phyloP scores from a whole-genome alignment of 164 flowering plant genomes.

The Sextonia rubra region DNA sequence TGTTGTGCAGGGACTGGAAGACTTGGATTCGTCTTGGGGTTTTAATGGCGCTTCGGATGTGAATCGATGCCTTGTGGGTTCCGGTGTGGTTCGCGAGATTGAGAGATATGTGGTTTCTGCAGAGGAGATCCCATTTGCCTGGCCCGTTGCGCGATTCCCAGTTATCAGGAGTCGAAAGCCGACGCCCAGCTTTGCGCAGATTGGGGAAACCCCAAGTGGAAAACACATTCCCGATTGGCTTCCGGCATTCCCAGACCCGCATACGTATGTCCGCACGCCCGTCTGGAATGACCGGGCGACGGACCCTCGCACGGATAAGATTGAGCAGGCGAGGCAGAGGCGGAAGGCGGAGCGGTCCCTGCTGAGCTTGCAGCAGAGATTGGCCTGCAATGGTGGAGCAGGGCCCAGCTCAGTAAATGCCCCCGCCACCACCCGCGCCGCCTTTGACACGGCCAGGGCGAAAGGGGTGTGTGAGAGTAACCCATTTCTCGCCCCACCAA shows the following conservation, averaged over 20 bases:
- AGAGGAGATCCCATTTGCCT: conserved; percentile 75
- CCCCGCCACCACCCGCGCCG: conserved; percentile 1
- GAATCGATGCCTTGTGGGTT: conserved; percentile 37
- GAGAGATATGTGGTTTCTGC: conserved; percentile 32
- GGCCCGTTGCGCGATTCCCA: conserved; percentile 67
- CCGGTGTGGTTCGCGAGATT: conserved; percentile 52
- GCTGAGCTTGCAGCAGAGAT: conserved; percentile 80
- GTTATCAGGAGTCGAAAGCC: conserved; percentile 28
- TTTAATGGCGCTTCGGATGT: conserved; percentile 63
- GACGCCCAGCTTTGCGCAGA: conserved; percentile 61
- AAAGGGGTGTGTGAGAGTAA: conserved; percentile 27
- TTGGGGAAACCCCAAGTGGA: conserved; percentile 59
- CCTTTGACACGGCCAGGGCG: conserved; percentile 12
- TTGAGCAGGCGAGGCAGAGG: conserved; percentile 78
- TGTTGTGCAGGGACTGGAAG: conserved; percentile 69
- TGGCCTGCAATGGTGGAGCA: conserved; percentile 40
- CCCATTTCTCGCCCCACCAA: conserved; percentile 31
- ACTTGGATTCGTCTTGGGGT: conserved; percentile 49
- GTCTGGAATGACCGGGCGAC: conserved; percentile 79
- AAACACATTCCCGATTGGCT: conserved; percentile 83
- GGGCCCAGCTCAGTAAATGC: conserved; percentile 15
- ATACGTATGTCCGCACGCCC: conserved; percentile 68
- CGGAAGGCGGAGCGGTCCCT: conserved; percentile 90
- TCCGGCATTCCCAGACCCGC: conserved; percentile 93
- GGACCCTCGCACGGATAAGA: conserved; percentile 67